phyloP scores from a whole-genome alignment of 441 rosid species.

The Erysimum cheiri region DNA sequence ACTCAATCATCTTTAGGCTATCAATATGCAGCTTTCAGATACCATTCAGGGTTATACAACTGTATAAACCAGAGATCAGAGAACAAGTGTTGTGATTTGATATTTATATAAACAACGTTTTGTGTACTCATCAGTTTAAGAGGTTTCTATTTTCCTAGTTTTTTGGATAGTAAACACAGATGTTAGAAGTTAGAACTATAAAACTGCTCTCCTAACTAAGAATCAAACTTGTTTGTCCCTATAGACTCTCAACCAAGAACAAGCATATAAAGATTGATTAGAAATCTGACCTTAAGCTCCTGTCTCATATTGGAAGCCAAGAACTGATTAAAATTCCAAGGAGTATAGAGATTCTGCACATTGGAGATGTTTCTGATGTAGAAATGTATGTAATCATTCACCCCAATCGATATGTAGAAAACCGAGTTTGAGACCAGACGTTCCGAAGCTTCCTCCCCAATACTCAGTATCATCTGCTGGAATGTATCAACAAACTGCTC shows the following conservation, averaged over 20 bases:
- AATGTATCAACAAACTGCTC: constrained; percentile 86
- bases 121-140: constrained; percentile 3
- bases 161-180: no score
- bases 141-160: no score
- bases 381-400: constrained; percentile 93
- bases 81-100: constrained; percentile 2
- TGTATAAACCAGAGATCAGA: background rate
- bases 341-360: constrained; percentile 75
- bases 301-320: constrained; percentile 65
- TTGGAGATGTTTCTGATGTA: constrained; percentile 75
- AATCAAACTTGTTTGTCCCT: no score
- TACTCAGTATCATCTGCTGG: constrained; percentile 71
- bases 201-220: no score
- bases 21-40: background rate
- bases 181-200: no score
- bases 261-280: no score
- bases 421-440: constrained; percentile 70
- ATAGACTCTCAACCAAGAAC: no score
- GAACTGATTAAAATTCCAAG: constrained; percentile 91
- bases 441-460: constrained; percentile 70
- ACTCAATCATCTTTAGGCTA: constrained; percentile 8
- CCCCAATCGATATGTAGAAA: constrained; percentile 79
- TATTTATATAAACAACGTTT: background rate
- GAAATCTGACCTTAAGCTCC: constrained; percentile 72
- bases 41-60: background rate